Conservation (phyloP, 1,139 yeast species). For the Pneumocystis sp. region DNA sequence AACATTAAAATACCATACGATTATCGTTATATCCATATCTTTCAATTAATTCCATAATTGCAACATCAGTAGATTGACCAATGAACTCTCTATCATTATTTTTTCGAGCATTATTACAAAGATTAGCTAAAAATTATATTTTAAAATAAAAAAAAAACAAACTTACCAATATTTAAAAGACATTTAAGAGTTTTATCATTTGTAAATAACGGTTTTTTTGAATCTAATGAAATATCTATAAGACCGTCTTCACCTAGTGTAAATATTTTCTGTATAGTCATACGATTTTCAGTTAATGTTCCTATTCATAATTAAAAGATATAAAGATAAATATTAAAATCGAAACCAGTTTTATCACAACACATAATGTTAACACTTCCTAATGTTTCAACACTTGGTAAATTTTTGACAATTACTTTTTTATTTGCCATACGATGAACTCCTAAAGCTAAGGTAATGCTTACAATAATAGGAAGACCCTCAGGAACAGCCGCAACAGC, state of each 20-base stretch:
- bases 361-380: conserved; percentile 93
- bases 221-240: not conserved
- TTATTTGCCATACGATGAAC: conserved; percentile 89
- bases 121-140: conserved; percentile 45
- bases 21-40: conserved; percentile 59
- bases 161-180: not conserved
- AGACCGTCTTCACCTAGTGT: conserved; percentile 33
- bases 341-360: conserved; percentile 56
- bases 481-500: conserved; percentile 99
- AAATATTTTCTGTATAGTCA: conserved; percentile 85
- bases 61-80: conserved; percentile 92
- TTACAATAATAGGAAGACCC: conserved; percentile 90
- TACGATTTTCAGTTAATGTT: conserved; percentile 82
- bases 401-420: conserved; percentile 79
- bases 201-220: not conserved
- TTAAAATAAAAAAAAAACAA: not conserved
- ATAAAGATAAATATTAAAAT: not conserved
- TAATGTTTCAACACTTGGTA: conserved; percentile 89
- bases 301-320: conserved; percentile 28
- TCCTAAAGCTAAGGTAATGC: conserved; percentile 88
- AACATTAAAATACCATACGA: conserved; percentile 28
- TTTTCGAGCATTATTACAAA: conserved; percentile 59
- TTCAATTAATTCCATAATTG: conserved; percentile 58
- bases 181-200: conserved; percentile 7
- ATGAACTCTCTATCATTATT: conserved; percentile 42